phyloP scores from a whole-genome alignment of 2,329 filamentous ascomycete genomes.

The Zarea fungicola region DNA sequence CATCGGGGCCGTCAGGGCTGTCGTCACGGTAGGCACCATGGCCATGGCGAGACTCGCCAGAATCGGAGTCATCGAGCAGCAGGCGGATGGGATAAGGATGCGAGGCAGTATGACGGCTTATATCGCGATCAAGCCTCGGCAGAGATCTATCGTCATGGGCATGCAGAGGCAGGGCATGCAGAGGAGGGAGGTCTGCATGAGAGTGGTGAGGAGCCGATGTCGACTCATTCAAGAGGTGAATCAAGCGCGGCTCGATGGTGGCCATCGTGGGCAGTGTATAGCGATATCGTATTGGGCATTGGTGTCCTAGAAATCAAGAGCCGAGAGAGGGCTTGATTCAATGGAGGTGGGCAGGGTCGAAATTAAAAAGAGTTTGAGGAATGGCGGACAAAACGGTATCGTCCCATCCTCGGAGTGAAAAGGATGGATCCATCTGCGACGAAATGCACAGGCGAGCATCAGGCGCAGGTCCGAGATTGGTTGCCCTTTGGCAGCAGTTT shows the following conservation, averaged over 20 bases:
- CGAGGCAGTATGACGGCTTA: conserved; percentile 24
- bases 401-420: conserved; percentile 15
- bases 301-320: conserved; percentile 15
- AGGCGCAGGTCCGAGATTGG: conserved; percentile 5
- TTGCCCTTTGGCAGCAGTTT: conserved; percentile 2
- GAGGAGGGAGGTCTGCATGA: conserved; percentile 49
- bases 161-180: conserved; percentile 42
- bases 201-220: conserved; percentile 40
- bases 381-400: conserved; percentile 8
- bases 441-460: conserved; percentile 12
- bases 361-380: conserved; percentile 12
- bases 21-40: conserved; percentile 43
- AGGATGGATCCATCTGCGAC: conserved; percentile 14
- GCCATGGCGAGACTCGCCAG: conserved; percentile 36
- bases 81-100: conserved; percentile 34
- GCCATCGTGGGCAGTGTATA: conserved; percentile 45
- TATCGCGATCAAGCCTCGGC: conserved; percentile 49
- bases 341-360: conserved; percentile 2
- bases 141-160: conserved; percentile 41
- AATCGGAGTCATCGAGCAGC: conserved; percentile 35
- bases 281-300: conserved; percentile 24
- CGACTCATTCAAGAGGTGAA: conserved; percentile 58
- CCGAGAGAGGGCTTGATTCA: conserved; percentile 8
- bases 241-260: conserved; percentile 63
- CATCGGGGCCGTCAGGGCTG: conserved; percentile 36